Percentiles rank a stretch among this genome's conserved stretches.
Conservation (phyloP, 2,329 filamentous ascomycete genomes). For the Monilinia fructicola region DNA sequence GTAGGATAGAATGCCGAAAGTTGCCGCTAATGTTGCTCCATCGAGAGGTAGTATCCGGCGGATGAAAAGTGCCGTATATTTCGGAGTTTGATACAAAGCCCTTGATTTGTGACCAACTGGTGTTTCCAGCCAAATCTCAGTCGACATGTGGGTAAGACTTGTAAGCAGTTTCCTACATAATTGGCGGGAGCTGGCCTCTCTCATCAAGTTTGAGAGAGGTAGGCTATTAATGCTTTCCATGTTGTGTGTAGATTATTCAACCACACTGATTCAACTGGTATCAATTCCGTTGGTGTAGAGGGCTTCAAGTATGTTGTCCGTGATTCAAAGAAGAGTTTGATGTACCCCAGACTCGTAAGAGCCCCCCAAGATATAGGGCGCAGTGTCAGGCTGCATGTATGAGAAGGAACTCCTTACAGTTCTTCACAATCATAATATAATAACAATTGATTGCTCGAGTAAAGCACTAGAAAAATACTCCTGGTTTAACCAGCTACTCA, state of each 20-base stretch:
- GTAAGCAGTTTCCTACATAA: not conserved
- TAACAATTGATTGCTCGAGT: too few species aligned
- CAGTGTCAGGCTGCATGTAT: not conserved
- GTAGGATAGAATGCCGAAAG: not conserved
- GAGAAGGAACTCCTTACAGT: not conserved
- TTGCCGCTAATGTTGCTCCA: not conserved
- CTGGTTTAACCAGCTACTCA: not conserved
- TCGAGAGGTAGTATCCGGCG: not conserved
- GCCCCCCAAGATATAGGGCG: not conserved
- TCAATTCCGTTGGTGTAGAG: not conserved
- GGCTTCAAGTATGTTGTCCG: not conserved
- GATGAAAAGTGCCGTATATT: constrained; percentile 4
- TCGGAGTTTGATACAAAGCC: not conserved
- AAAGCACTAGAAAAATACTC: not conserved
- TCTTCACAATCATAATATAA: not conserved
- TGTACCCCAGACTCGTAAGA: not conserved
- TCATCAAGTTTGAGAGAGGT: not conserved
- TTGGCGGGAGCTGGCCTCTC: not conserved
- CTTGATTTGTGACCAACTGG: constrained; percentile 1
- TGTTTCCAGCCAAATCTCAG: not conserved
- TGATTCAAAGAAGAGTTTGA: not conserved
- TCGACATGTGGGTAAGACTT: not conserved
- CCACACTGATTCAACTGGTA: not conserved
- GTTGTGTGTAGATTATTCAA: not conserved
- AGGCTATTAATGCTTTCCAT: not conserved